Percentiles rank a stretch among this genome's conserved stretches.
These are phyloP conservation scores for Suhomyces sp. DNA, from an alignment of 805 yeast genomes.

Conservation along the genomic window DNA sequence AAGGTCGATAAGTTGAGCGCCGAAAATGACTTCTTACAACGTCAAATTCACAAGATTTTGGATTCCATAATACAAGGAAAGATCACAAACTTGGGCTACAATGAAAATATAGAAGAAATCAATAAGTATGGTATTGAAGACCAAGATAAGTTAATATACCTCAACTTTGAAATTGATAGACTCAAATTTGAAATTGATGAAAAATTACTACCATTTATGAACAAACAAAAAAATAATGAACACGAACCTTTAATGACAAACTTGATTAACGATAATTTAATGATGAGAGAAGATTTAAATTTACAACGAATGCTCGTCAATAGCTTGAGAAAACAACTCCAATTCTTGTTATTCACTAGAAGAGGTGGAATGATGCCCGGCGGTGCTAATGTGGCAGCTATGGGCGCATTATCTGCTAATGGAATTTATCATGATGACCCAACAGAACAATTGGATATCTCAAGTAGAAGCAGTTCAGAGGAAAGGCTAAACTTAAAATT, in stretches of 20 bases:
- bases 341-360: slow-evolving; percentile 45
- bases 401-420: not conserved
- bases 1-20: slow-evolving; percentile 25
- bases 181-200: slow-evolving; percentile 43
- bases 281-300: slow-evolving; percentile 48
- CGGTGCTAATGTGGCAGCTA: slow-evolving; percentile 7
- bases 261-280: slow-evolving; percentile 36
- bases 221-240: slow-evolving; percentile 24
- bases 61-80: slow-evolving; percentile 50
- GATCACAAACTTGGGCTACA: slow-evolving; percentile 49
- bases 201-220: slow-evolving; percentile 34
- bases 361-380: slow-evolving; percentile 19
- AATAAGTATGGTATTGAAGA: slow-evolving; percentile 21
- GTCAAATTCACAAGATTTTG: slow-evolving; percentile 45
- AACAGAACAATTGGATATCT: slow-evolving; percentile 25
- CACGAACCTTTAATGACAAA: slow-evolving; percentile 24
- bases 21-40: slow-evolving; percentile 42
- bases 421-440: slow-evolving; percentile 4
- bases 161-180: slow-evolving; percentile 45
- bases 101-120: slow-evolving; percentile 48
- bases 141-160: slow-evolving; percentile 30
- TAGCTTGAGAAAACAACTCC: slow-evolving; percentile 51
- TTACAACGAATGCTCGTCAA: slow-evolving; percentile 44
- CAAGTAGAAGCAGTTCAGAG: slow-evolving; percentile 31
- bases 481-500: slow-evolving; percentile 37